Conservation (phyloP, 2,329 filamentous ascomycete species). For the Colletotrichum horii region DNA sequence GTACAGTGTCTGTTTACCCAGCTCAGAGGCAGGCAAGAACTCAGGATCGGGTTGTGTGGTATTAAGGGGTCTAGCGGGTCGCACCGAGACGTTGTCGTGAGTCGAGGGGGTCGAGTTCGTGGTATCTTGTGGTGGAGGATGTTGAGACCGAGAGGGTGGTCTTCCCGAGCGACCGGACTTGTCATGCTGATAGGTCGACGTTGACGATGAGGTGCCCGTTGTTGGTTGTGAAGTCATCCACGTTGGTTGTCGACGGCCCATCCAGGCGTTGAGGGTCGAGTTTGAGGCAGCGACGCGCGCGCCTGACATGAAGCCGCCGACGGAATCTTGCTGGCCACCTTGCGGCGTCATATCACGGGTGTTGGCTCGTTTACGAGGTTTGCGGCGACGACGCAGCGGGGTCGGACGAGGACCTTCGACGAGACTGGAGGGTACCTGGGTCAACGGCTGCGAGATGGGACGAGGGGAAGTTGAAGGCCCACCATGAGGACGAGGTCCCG, state of each 20-base stretch:
- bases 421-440: constrained; percentile 16
- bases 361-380: not conserved
- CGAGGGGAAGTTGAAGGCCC: not conserved
- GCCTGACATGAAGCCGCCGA: constrained; percentile 4
- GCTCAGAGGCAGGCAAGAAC: not conserved
- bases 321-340: not conserved
- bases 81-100: not conserved
- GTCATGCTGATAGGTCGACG: not conserved
- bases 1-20: not conserved
- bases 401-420: constrained; percentile 3
- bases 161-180: not conserved
- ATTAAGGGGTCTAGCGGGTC: not conserved
- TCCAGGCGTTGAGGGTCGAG: constrained; percentile 43
- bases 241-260: constrained; percentile 37
- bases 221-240: constrained; percentile 30
- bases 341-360: not conserved
- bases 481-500: constrained; percentile 17
- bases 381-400: constrained; percentile 2
- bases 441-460: not conserved
- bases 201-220: not conserved
- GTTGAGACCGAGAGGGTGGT: not conserved
- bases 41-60: not conserved
- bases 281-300: constrained; percentile 43
- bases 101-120: not conserved
- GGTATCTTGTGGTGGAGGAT: not conserved